A percentile compares a stretch with the other conserved stretches of the same genome.
These are phyloP conservation scores for Hypoxylon crocopeplum DNA, from an alignment of 495 filamentous ascomycete species.

Conservation along the genomic window DNA sequence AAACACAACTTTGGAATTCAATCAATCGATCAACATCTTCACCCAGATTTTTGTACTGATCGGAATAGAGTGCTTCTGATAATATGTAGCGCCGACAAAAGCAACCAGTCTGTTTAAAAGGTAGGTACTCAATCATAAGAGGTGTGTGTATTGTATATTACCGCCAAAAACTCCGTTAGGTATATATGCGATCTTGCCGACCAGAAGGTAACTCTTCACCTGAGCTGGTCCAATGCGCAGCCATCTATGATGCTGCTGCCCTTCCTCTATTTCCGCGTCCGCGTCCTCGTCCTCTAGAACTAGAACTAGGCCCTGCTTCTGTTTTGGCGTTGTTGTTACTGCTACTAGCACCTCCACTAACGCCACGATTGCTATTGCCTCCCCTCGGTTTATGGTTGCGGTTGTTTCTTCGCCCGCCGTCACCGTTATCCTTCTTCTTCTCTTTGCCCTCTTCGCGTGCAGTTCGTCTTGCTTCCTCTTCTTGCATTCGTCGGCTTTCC, in stretches of 20 bases:
- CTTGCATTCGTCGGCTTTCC: constrained; percentile 74
- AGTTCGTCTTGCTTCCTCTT: constrained; percentile 63
- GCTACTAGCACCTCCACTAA: neutral
- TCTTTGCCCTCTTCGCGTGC: constrained; percentile 40
- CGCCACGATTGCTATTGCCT: constrained; percentile 1
- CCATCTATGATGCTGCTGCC: constrained; percentile 11
- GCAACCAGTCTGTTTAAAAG: too few relatives aligned
- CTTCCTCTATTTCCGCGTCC: constrained; percentile 31
- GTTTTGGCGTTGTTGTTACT: neutral
- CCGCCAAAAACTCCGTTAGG: constrained; percentile 16
- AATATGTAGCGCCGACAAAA: too few relatives aligned
- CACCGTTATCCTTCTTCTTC: constrained; percentile 32
- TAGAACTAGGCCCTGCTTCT: constrained; percentile 20
- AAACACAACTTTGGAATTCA: too few relatives aligned
- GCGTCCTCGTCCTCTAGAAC: constrained; percentile 28
- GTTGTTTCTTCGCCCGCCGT: constrained; percentile 15
- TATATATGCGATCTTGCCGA: constrained; percentile 1
- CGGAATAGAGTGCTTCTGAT: too few relatives aligned
- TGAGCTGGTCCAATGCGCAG: neutral
- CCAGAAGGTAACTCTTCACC: neutral
- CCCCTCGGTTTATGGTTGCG: constrained; percentile 26
- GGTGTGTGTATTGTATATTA: too few relatives aligned
- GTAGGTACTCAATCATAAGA: too few relatives aligned
- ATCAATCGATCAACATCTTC: too few relatives aligned
- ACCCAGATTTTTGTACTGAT: too few relatives aligned